Conservation (phyloP, 805 yeast genomes). For the Saccharomycopsis babjevae region DNA sequence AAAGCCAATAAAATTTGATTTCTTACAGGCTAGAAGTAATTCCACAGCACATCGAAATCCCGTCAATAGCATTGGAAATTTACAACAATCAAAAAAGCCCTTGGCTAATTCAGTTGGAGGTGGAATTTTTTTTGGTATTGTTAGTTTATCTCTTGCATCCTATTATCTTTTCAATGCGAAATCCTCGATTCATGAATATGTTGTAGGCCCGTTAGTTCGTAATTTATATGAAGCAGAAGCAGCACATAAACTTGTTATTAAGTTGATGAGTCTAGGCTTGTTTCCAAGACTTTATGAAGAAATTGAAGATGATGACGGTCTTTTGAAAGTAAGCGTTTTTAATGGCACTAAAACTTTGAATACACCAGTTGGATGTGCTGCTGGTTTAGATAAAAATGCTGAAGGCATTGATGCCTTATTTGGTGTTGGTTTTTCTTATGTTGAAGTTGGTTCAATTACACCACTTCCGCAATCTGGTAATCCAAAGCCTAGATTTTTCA, state of each 20-base stretch:
- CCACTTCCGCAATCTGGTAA: constrained; percentile 93
- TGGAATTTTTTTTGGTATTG: constrained; percentile 8
- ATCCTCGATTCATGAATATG: constrained; percentile 72
- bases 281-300: constrained; percentile 52
- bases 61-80: neutral
- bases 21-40: neutral
- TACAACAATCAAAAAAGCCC: neutral
- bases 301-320: constrained; percentile 33
- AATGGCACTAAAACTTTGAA: constrained; percentile 41
- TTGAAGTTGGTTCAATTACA: constrained; percentile 88
- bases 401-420: constrained; percentile 80
- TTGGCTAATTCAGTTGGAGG: neutral
- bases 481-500: constrained; percentile 85
- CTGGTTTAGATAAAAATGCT: constrained; percentile 91
- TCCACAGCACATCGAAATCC: neutral
- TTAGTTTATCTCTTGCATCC: constrained; percentile 32
- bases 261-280: constrained; percentile 56
- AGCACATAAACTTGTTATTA: constrained; percentile 72
- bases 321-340: constrained; percentile 51
- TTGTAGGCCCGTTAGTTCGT: constrained; percentile 69
- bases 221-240: constrained; percentile 68
- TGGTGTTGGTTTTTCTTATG: constrained; percentile 74
- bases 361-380: constrained; percentile 87
- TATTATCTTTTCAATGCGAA: constrained; percentile 65
- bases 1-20: neutral